Base-by-base conservation (phyloP, 2,329 filamentous ascomycete genomes). In the Nemania sp. region DNA sequence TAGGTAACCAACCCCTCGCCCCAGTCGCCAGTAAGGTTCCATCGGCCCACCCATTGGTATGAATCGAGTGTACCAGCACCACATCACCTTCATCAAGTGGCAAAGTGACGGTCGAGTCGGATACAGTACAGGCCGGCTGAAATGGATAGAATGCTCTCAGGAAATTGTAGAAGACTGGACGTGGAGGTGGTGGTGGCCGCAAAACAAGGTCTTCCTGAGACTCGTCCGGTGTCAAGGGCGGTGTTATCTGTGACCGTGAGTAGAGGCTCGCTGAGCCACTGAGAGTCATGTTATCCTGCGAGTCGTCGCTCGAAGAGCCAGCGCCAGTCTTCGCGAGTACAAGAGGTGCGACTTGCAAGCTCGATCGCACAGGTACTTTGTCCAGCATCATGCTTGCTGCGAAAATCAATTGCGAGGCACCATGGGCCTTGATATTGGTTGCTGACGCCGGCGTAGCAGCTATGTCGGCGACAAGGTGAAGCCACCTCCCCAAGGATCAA, bases 21-120 rank as follows among this genome's bases (percentile, higher is more conserved):
- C 94, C 94, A 2, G 92, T 91, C 21, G 89, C 84, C 63, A 99
- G 79, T 42, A 97, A 81, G 0, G 95, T 99, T 53, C 95, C 95
- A 75, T 99, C 95, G 34, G 95, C 95, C 95, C 95, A 99, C 68
- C 95, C 95, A 78, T 98, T 99, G 62, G 92, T 95, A 76, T 99
- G 95, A 67, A 98, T 91, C 3, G 95, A 97, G 76, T 99, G 95
- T 20, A 99, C 90, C 59, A 99, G 79, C 55, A 99, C 89, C 50
- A 99, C 86, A 71, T 99, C 95, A 60, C 95, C 95, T 72, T 95
- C 89, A 68, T 91, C 90, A 58, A 99, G 83, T 20, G 92, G 90
- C 11, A 97, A 81, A 11, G 94, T 98, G 57, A 98, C 90, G 10
- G 92, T 95, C 11, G 90, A 89, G 59, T 93, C 90, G n/a, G 87